Conservation (phyloP, 179 eudicot genomes). For the Vitellaria paradoxa region DNA sequence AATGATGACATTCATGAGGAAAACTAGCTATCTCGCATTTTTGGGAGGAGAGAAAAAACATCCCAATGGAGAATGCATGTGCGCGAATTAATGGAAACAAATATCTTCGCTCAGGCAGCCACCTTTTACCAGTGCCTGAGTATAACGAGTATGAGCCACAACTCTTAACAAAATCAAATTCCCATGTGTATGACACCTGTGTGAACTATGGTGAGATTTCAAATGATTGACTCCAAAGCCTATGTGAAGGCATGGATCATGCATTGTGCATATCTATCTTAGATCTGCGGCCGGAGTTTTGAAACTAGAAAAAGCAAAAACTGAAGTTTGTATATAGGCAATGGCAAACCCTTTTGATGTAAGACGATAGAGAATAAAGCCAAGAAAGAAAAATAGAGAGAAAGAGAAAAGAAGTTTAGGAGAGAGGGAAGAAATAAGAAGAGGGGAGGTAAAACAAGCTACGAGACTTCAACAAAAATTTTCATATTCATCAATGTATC, state of each 20-base stretch:
- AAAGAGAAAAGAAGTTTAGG: too few species aligned
- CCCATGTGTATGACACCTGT: neutral
- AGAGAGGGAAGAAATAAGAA: too few species aligned
- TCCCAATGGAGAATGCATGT: neutral
- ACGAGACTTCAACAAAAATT: too few species aligned
- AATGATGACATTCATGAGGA: neutral
- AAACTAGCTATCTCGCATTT: neutral
- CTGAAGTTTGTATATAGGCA: neutral
- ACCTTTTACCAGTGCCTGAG: too few species aligned
- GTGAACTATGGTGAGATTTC: too few species aligned
- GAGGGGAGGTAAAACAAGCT: too few species aligned
- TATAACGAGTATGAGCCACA: too few species aligned
- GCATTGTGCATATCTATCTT: neutral
- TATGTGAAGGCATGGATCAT: neutral
- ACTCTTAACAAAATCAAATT: neutral
- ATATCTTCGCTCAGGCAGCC: too few species aligned
- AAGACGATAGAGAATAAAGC: too few species aligned
- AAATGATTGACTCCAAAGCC: neutral
- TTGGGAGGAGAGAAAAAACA: neutral
- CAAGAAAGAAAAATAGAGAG: too few species aligned
- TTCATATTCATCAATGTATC: too few species aligned
- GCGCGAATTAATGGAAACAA: too few species aligned
- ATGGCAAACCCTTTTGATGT: neutral
- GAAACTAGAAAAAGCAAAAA: neutral
- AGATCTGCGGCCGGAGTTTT: neutral